Conservation (phyloP, 108 stramenopile genomes). For the Schizochytrium sp. region DNA sequence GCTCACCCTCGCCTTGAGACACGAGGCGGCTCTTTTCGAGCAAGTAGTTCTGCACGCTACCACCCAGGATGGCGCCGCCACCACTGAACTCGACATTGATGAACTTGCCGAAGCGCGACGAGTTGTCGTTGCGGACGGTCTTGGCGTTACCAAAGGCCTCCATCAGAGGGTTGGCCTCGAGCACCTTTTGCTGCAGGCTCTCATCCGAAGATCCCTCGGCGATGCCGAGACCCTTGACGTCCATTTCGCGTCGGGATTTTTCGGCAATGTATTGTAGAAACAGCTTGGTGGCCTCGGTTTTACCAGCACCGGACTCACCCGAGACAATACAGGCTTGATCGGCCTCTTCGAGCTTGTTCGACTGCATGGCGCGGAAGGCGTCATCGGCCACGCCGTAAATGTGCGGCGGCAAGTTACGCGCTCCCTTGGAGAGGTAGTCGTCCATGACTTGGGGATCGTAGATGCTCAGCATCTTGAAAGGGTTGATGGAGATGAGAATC, state of each 20-base stretch:
- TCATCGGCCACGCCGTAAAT: conserved; percentile 24
- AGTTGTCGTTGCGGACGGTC: conserved; percentile 32
- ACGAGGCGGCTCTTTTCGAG: conserved; percentile 29
- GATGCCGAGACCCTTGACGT: not conserved
- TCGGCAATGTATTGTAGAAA: conserved; percentile 25
- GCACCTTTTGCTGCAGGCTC: conserved; percentile 21
- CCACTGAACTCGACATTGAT: conserved; percentile 33
- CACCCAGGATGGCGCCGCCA: conserved; percentile 25
- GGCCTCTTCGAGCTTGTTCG: conserved; percentile 1
- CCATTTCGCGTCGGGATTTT: not conserved
- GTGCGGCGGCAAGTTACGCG: not conserved
- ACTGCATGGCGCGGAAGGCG: conserved; percentile 16
- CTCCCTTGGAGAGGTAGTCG: not conserved
- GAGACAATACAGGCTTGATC: conserved; percentile 1
- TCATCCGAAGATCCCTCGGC: not conserved
- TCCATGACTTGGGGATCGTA: not conserved
- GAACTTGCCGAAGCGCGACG: conserved; percentile 35
- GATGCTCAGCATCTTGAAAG: conserved; percentile 25
- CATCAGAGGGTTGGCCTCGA: conserved; percentile 29
- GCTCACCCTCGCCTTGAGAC: conserved; percentile 22
- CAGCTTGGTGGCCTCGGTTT: conserved; percentile 37
- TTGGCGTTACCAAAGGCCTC: conserved; percentile 37
- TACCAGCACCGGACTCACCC: conserved; percentile 33
- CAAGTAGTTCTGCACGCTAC: conserved; percentile 26
- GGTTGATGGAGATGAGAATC: conserved; percentile 29